Conservation (phyloP, 1,284 basidiomycete genomes). For the Xerocomus amazonicus region DNA sequence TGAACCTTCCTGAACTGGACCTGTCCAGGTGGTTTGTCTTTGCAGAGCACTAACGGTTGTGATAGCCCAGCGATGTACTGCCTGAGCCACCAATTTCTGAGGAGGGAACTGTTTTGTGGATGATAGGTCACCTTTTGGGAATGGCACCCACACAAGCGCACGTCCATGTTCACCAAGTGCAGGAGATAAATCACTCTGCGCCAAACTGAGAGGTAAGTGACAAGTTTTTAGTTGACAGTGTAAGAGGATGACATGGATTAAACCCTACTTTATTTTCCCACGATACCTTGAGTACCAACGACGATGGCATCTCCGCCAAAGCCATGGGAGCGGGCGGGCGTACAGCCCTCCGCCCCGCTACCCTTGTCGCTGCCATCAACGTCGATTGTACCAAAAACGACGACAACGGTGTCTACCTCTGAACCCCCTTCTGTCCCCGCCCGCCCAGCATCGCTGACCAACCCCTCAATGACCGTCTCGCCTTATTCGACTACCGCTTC, state of each 20-base stretch:
- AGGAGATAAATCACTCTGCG: background rate
- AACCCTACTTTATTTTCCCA: too few species aligned
- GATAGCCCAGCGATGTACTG: background rate
- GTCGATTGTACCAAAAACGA: background rate
- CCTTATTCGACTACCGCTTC: slow-evolving; percentile 30
- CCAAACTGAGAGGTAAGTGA: too few species aligned
- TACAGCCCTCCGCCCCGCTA: slow-evolving; percentile 31
- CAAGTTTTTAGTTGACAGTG: too few species aligned
- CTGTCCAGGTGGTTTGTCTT: background rate
- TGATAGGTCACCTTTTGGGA: background rate
- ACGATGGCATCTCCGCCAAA: slow-evolving; percentile 78
- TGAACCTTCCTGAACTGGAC: slow-evolving; percentile 7
- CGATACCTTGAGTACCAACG: slow-evolving; percentile 8
- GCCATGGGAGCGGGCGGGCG: slow-evolving; percentile 72
- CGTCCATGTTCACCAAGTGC: too few species aligned
- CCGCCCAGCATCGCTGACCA: slow-evolving; percentile 41
- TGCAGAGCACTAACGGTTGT: slow-evolving; percentile 6
- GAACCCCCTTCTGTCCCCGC: slow-evolving; percentile 33
- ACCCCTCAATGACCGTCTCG: slow-evolving; percentile 31
- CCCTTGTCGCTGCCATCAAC: slow-evolving; percentile 21
- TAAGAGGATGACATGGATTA: too few species aligned
- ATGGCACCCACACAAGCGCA: background rate
- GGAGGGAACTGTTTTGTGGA: background rate
- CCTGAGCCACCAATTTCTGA: background rate
- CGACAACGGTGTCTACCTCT: slow-evolving; percentile 21